Base-by-base conservation (phyloP, 306 rosid species). In the Vachellia collinsii region DNA sequence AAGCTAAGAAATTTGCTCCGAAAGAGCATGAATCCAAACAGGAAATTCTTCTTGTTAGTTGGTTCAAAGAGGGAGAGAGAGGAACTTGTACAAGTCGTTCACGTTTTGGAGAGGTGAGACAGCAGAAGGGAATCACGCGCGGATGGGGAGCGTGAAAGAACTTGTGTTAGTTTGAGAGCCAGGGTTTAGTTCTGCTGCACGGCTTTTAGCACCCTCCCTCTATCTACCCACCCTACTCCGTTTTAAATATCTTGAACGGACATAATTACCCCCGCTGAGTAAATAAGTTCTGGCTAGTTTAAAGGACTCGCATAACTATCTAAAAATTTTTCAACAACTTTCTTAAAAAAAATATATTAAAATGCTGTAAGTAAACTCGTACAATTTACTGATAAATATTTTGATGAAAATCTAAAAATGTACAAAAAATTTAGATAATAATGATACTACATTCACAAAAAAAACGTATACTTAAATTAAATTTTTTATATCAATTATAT, bases 11-110 rank as follows among this genome's bases (percentile, higher is more conserved):
- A 73, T 72, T 83, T 39, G 80, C 68, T 50, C 64, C 6, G 82
- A 68, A 77, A 72, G 74, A 79, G 87, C 87, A 79, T 82, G 89
- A 88, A 87, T 82, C 87, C 83, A 50, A 36, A 19, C 84, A 82
- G 84, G 80, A 75, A 72, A 69, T 80, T 59, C 76, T 79, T 83
- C 88, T 74, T 65, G 88, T 88, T 83, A 82, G 91, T 88, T 90
- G 87, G 85, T 78, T 74, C 44, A 19, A 77, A 70, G 90, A 79
- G 76, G 20, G 77, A 66, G 84, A 66, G 85, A 58, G 64, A 37
- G 70, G 72, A 56, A 62, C 77, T 77, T 74, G 83, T 77, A 68
- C 87, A 86, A 80, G 90, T 84, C 58, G 79, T 78, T 86, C 88
- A 79, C 88, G 86, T 78, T 86, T 77, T 78, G 50, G 83, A 44